A percentile compares a stretch with the other conserved stretches of the same genome.
Evolutionary conservation across 208 protist genomes (phyloP).

Genomic region (Vickermania ingenoplastis): DNA sequence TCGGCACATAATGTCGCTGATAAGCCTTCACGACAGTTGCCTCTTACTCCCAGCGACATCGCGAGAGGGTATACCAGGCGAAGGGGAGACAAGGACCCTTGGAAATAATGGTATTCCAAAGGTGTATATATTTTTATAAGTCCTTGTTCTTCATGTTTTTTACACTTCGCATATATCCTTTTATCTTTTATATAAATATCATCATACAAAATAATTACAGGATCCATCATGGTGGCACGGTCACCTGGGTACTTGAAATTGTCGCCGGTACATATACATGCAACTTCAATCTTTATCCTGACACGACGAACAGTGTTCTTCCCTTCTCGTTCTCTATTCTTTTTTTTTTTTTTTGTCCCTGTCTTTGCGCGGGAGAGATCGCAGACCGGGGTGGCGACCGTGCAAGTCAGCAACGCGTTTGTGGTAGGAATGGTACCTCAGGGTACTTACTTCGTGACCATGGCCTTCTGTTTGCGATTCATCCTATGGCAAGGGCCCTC

Average conservation of each 20-base stretch:
- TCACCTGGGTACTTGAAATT: background rate
- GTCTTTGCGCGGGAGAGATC: too few relatives aligned
- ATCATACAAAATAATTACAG: background rate
- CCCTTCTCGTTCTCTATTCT: too few relatives aligned
- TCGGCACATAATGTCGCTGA: background rate
- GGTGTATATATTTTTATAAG: too few relatives aligned
- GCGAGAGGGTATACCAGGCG: slow-evolving; percentile 1
- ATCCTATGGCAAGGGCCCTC: too few relatives aligned
- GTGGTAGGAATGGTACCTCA: too few relatives aligned
- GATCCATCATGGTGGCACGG: background rate
- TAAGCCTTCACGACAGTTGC: background rate
- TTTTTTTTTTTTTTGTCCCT: too few relatives aligned
- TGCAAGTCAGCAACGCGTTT: too few relatives aligned
- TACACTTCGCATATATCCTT: background rate
- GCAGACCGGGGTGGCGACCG: too few relatives aligned
- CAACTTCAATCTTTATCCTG: background rate
- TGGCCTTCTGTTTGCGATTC: too few relatives aligned
- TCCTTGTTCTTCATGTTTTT: too few relatives aligned
- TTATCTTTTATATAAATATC: background rate
- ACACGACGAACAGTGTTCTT: too few relatives aligned
- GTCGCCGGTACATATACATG: background rate
- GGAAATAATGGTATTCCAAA: background rate
- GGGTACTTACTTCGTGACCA: too few relatives aligned
- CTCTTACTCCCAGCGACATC: background rate
- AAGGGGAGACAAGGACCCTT: background rate